A percentile compares a stretch with the other conserved stretches of the same genome.
Evolutionary conservation across 2,329 filamentous ascomycete species (phyloP).

Genomic region (Alternaria infectoria): DNA sequence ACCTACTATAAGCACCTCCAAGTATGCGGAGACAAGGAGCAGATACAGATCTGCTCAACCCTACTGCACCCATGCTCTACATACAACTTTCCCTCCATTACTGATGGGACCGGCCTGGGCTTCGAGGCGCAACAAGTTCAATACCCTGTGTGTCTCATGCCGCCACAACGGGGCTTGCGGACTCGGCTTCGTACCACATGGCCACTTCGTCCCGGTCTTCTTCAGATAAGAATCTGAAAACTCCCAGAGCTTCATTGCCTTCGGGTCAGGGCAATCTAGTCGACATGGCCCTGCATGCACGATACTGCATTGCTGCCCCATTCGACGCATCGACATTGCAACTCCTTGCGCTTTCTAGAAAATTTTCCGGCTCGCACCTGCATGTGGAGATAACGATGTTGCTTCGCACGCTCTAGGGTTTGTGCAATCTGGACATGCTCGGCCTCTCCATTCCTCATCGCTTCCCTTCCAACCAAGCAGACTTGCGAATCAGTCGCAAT

Average conservation of each 20-base stretch:
- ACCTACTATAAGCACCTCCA: background rate
- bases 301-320: conserved; percentile 12
- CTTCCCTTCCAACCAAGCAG: background rate
- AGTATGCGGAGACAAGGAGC: conserved; percentile 12
- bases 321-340: conserved; percentile 5
- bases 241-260: background rate
- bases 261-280: conserved; percentile 4
- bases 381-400: conserved; percentile 1
- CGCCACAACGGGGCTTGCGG: conserved; percentile 4
- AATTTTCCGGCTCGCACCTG: conserved; percentile 9
- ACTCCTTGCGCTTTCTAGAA: conserved; percentile 1
- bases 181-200: background rate
- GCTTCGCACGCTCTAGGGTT: conserved; percentile 2
- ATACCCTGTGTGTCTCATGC: conserved; percentile 19
- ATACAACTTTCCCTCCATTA: background rate
- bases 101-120: conserved; percentile 1
- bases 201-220: background rate
- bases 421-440: conserved; percentile 14
- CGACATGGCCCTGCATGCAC: conserved; percentile 9
- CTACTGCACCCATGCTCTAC: conserved; percentile 13
- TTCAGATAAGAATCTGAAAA: background rate
- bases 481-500: background rate
- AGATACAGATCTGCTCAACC: background rate
- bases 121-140: conserved; percentile 15
- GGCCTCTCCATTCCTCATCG: conserved; percentile 1